A percentile compares a stretch with the other conserved stretches of the same genome.
Conservation (phyloP, 352 stramenopile species). For the Phytophthora pseudosyringae region DNA sequence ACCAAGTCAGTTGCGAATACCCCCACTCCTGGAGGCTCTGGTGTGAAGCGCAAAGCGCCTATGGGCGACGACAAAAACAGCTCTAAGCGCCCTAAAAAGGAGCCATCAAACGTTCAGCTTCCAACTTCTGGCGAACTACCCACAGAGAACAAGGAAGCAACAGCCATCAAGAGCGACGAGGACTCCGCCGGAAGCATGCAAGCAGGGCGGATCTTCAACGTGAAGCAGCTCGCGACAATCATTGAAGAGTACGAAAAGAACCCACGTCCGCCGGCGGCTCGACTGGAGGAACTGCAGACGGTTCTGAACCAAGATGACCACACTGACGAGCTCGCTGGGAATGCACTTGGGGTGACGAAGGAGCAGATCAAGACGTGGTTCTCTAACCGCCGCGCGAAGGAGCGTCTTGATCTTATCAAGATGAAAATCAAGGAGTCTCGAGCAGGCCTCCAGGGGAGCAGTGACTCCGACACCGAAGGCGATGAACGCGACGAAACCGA, state of each 20-base stretch:
- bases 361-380: constrained; percentile 89
- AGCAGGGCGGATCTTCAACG: constrained; percentile 80
- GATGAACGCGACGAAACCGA: constrained; percentile 35
- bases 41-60: constrained; percentile 37
- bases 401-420: constrained; percentile 80
- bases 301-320: constrained; percentile 80
- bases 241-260: constrained; percentile 90
- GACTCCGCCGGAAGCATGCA: constrained; percentile 38
- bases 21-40: constrained; percentile 14
- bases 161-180: constrained; percentile 29
- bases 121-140: neutral
- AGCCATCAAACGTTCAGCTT: constrained; percentile 3
- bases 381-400: constrained; percentile 80
- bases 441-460: constrained; percentile 26
- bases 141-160: constrained; percentile 20
- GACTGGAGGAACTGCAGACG: constrained; percentile 74
- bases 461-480: constrained; percentile 52
- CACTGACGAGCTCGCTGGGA: constrained; percentile 58
- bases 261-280: constrained; percentile 59
- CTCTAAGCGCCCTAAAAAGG: constrained; percentile 46
- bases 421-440: constrained; percentile 72
- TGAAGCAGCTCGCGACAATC: constrained; percentile 86
- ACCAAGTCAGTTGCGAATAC: constrained; percentile 37
- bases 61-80: constrained; percentile 30
- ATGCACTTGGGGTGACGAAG: constrained; percentile 65